Evolutionary conservation across 2,329 filamentous ascomycete genomes (phyloP).

Genomic region (Aureobasidium namibiae): DNA sequence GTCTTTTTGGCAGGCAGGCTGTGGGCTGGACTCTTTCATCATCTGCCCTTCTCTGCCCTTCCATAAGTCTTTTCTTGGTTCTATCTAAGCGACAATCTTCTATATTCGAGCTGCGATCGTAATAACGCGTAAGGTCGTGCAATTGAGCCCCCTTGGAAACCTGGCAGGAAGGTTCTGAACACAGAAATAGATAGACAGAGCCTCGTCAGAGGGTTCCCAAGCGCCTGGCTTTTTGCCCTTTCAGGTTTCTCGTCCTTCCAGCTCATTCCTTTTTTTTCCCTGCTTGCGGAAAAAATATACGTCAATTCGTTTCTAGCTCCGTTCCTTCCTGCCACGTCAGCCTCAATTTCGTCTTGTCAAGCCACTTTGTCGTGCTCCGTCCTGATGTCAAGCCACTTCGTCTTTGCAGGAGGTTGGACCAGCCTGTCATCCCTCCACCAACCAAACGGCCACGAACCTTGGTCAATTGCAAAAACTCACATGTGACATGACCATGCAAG

Average conservation of each 20-base stretch:
- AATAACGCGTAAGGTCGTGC: neutral
- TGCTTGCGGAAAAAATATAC: neutral
- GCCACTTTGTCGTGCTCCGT: neutral
- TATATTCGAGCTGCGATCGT: neutral
- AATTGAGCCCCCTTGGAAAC: neutral
- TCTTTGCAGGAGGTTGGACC: neutral
- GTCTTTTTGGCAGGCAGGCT: too few species aligned
- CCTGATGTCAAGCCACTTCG: neutral
- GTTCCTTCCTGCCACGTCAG: slow-evolving; percentile 1
- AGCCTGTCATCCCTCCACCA: neutral
- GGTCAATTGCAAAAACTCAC: neutral
- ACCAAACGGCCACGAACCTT: neutral
- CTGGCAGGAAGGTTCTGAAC: neutral
- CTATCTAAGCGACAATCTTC: neutral
- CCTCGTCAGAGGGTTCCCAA: neutral
- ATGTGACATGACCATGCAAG: neutral
- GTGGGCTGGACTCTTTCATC: slow-evolving; percentile 4
- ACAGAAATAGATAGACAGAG: neutral
- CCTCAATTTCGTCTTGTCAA: slow-evolving; percentile 4
- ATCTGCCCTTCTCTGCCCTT: neutral
- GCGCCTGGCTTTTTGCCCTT: neutral
- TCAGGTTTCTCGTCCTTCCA: neutral
- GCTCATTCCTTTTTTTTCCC: neutral
- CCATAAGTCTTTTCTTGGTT: neutral
- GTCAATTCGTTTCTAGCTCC: neutral